Evolutionary conservation across 352 stramenopile species (phyloP).

Genomic region (Globisporangium alternatum): DNA sequence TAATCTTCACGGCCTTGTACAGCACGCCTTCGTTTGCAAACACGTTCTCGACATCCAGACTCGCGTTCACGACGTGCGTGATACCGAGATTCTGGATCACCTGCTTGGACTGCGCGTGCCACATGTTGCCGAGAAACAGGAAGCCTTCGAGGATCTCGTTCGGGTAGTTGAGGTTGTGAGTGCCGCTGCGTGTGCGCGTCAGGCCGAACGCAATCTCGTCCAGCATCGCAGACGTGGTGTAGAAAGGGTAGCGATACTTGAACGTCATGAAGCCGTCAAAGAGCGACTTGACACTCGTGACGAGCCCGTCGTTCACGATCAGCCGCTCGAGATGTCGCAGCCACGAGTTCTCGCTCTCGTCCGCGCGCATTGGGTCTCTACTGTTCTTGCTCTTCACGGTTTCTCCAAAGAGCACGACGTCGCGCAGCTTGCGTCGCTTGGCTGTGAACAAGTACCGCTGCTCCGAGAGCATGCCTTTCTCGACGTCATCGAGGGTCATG

Average conservation of each 20-base stretch:
- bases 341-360: constrained; percentile 35
- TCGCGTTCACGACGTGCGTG: constrained; percentile 85
- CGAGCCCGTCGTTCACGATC: constrained; percentile 71
- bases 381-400: constrained; percentile 36
- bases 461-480: constrained; percentile 52
- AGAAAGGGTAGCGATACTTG: constrained; percentile 84
- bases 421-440: constrained; percentile 76
- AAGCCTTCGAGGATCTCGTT: constrained; percentile 88
- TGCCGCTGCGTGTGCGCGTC: constrained; percentile 76
- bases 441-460: constrained; percentile 65
- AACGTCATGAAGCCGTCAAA: constrained; percentile 83
- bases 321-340: constrained; percentile 55
- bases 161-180: constrained; percentile 86
- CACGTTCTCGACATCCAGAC: constrained; percentile 70
- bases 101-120: constrained; percentile 77
- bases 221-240: constrained; percentile 65
- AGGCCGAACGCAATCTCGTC: constrained; percentile 57
- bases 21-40: constrained; percentile 64
- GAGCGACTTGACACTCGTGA: constrained; percentile 73
- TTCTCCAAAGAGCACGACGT: constrained; percentile 80
- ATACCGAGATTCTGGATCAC: constrained; percentile 79
- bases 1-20: constrained; percentile 82
- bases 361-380: constrained; percentile 11
- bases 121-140: constrained; percentile 87
- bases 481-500: constrained; percentile 48